Conservation (phyloP, 75 land plant species). For the Cupressus sempervirens region DNA sequence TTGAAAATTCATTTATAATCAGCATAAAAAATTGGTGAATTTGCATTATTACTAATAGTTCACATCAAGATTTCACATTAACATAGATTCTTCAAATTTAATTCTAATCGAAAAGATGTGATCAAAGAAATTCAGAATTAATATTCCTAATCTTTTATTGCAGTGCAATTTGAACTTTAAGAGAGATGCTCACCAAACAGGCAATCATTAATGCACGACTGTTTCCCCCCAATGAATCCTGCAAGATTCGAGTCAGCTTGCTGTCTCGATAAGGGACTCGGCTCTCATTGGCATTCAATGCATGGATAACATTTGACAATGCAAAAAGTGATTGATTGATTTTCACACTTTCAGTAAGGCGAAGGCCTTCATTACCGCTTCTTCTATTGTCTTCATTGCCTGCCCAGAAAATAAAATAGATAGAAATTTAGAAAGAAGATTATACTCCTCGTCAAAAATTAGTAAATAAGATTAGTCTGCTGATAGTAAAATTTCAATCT, state of each 20-base stretch:
- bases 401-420: slow-evolving; percentile 18
- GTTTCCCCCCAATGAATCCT: slow-evolving; percentile 89
- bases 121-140: background rate
- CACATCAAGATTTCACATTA: background rate
- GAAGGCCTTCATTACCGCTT: slow-evolving; percentile 80
- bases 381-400: slow-evolving; percentile 91
- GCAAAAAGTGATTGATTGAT: slow-evolving; percentile 93
- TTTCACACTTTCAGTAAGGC: slow-evolving; percentile 75
- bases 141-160: background rate
- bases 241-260: slow-evolving; percentile 89
- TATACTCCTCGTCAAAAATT: background rate
- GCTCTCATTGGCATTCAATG: slow-evolving; percentile 68
- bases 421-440: background rate
- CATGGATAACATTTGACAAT: slow-evolving; percentile 88
- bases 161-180: background rate
- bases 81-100: background rate
- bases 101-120: background rate
- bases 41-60: background rate
- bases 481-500: background rate
- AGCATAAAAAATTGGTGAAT: background rate
- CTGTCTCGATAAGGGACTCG: slow-evolving; percentile 87
- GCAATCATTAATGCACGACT: slow-evolving; percentile 87
- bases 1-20: background rate
- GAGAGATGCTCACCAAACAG: slow-evolving; percentile 62
- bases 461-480: background rate